A percentile compares a stretch with the other conserved stretches of the same genome.
Conservation (phyloP, 305 asterid species). For the Solanum chacoense region DNA sequence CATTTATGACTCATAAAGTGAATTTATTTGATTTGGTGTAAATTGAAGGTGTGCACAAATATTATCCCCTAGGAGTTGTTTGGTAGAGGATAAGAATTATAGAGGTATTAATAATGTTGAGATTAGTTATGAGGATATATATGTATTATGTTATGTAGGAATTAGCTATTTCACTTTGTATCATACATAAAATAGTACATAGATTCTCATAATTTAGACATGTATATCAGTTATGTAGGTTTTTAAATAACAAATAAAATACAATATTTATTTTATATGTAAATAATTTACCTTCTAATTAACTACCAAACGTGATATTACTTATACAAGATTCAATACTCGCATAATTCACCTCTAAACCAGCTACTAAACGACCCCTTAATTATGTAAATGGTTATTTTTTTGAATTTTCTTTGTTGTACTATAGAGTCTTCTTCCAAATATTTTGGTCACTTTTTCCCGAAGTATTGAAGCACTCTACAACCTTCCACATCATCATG, state of each 20-base stretch:
- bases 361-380: not conserved
- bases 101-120: not conserved
- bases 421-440: not conserved
- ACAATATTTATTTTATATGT: no score
- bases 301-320: not conserved
- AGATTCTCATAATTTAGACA: no score
- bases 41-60: not conserved
- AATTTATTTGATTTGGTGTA: no score
- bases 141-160: no score
- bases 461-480: constrained; percentile 8
- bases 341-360: not conserved
- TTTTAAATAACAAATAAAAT: no score
- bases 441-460: not conserved
- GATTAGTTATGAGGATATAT: no score
- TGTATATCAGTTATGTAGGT: no score
- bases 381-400: not conserved
- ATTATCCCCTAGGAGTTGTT: no score
- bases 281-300: not conserved
- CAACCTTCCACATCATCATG: constrained; percentile 31
- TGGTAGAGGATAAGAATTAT: no score
- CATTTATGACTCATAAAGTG: not conserved
- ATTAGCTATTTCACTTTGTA: no score
- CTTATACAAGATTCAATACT: no score
- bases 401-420: not conserved
- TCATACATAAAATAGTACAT: no score